phyloP scores from a whole-genome alignment of 2,329 filamentous ascomycete species.

The Colletotrichum endophyticum region DNA sequence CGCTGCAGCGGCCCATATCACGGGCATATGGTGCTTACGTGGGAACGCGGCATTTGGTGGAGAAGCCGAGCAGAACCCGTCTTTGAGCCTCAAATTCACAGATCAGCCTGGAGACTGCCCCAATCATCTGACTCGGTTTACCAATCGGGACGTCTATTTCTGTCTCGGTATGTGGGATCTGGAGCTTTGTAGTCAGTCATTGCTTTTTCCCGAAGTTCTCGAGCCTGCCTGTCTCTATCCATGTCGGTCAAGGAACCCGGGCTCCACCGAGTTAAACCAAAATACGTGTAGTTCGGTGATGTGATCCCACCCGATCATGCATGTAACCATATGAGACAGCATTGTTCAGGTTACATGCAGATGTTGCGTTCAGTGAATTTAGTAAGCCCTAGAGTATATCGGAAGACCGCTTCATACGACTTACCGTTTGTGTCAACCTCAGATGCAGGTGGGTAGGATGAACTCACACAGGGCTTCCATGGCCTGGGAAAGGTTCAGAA shows the following conservation, averaged over 20 bases:
- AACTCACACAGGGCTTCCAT: too few species aligned
- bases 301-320: not conserved
- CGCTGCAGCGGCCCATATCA: not conserved
- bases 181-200: not conserved
- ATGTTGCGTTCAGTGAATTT: not conserved
- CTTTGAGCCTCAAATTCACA: not conserved
- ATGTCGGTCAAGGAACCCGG: not conserved
- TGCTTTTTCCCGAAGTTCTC: not conserved
- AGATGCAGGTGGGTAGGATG: too few species aligned
- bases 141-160: not conserved
- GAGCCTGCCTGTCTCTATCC: not conserved
- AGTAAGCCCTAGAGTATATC: not conserved
- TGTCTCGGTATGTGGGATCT: not conserved
- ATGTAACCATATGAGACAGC: not conserved
- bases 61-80: not conserved
- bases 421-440: not conserved
- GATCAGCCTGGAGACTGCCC: not conserved
- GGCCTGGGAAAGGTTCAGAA: not conserved
- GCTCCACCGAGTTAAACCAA: not conserved
- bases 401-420: not conserved
- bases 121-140: not conserved
- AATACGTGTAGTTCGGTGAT: not conserved
- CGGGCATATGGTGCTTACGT: not conserved
- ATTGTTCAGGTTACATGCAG: not conserved
- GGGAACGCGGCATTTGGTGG: not conserved